Evolutionary conservation across 495 filamentous ascomycete genomes (phyloP), one percentile per base, ranked within the genome.

Genomic region (Letharia lupina): DNA sequence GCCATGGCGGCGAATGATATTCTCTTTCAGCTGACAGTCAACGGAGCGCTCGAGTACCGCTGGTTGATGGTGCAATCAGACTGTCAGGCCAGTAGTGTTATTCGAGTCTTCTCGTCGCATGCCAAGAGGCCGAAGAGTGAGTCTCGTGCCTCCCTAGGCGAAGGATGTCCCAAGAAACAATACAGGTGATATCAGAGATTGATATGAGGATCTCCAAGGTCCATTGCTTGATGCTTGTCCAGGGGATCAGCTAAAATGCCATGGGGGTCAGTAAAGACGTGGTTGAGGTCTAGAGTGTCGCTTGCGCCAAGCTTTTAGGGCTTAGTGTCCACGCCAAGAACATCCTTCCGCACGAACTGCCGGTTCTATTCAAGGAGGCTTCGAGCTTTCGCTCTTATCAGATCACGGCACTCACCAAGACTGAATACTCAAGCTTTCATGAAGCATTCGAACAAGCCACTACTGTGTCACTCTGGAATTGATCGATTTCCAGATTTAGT

Each of bases 101-200:
- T 45, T 66, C 64, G 58, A 66, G 64, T 66, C 64, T 42, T 40
- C 45, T 28, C 44, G 64, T 61, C 64, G 64, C 64, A 66, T 45
- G 45, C 37, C 58, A 60, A 39, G 37, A 35, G 45, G 47, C 35
- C 20, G 58, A 20, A 52, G 58, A 15, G 45, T 28, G 52, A 23
- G 13, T 57, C 16, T 60, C 40, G 50, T 28, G 45, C 64, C 58
- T 41, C 64, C 35, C 31, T 8, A 20, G 37, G 28, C 40, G 20
- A 18, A 20, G 6, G 8, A 37, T 20, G 3, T 37, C 1, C 0
- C 33, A 57, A 20, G 13, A 20, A 57, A 6, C 4, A 20, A 16
- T 9, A 6, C 9, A 9, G n/a, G 54, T 37, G 6, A 37, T 2
- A 4, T 56, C 52, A 56, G 31, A 13, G 12, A 20, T 0, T 56